Evolutionary conservation across 306 rosid species (phyloP).

Genomic region (Corylus heterophylla): DNA sequence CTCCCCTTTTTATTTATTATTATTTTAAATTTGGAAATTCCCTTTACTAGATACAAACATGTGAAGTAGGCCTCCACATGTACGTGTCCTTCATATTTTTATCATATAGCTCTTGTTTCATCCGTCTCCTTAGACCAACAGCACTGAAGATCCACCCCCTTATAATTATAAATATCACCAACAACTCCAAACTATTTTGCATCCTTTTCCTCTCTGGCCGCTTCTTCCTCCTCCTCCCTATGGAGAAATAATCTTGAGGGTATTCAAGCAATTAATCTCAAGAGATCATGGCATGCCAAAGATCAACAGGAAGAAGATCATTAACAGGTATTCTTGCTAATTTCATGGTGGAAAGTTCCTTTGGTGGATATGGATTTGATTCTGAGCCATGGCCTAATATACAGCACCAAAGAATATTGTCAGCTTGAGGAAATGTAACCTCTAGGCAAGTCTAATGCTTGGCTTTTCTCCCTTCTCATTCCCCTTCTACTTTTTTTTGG

Average conservation of each 20-base stretch:
- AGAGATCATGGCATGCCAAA: constrained; percentile 23
- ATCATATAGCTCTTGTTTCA: constrained; percentile 26
- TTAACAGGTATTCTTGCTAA: background rate
- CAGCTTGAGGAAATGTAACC: constrained; percentile 44
- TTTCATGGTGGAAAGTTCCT: constrained; percentile 21
- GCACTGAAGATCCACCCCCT: background rate
- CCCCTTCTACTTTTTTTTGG: background rate
- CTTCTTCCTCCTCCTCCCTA: background rate
- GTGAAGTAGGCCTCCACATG: constrained; percentile 28
- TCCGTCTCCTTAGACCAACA: constrained; percentile 20
- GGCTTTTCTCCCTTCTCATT: constrained; percentile 41
- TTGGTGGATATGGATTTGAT: constrained; percentile 1
- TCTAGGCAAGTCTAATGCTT: constrained; percentile 98
- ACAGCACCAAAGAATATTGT: background rate
- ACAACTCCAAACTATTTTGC: constrained; percentile 18
- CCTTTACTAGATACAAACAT: constrained; percentile 6
- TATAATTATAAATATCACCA: constrained; percentile 31
- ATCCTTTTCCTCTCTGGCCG: background rate
- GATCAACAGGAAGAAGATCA: constrained; percentile 18
- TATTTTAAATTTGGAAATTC: constrained; percentile 25
- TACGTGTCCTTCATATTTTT: constrained; percentile 22
- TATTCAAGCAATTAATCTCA: background rate
- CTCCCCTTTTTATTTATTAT: background rate
- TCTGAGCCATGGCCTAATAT: constrained; percentile 54
- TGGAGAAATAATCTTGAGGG: background rate